These are phyloP conservation scores for Ceratocystis huliohia DNA, from an alignment of 2,329 filamentous ascomycete species.

Conservation along the genomic window DNA sequence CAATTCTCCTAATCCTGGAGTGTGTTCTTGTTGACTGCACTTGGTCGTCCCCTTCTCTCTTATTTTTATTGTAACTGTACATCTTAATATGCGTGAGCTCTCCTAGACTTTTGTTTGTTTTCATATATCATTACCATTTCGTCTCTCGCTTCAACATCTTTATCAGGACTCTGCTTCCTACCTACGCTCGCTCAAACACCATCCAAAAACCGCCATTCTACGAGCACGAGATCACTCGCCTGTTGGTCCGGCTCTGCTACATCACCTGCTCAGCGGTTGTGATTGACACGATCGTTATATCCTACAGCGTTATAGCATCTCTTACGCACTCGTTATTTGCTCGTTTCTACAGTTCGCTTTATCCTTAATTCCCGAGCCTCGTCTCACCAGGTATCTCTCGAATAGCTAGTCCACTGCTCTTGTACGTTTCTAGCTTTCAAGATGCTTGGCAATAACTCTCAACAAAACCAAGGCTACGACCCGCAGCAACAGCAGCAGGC, in stretches of 20 bases:
- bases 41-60: not conserved
- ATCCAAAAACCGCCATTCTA: not conserved
- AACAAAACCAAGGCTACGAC: conserved; percentile 25
- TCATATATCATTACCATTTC: not conserved
- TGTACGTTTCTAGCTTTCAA: conserved; percentile 23
- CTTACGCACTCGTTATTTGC: not conserved
- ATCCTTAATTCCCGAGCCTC: not conserved
- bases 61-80: conserved; percentile 6
- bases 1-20: not conserved
- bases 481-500: conserved; percentile 24
- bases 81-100: conserved; percentile 7
- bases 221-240: not conserved
- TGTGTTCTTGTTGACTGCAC: not conserved
- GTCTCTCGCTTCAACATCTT: conserved; percentile 11
- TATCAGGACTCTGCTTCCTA: not conserved
- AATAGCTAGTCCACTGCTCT: not conserved
- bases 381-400: not conserved
- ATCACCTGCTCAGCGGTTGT: not conserved
- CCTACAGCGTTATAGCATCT: not conserved
- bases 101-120: not conserved
- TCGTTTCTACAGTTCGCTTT: not conserved
- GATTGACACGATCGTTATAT: not conserved
- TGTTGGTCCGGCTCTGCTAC: not conserved
- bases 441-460: conserved; percentile 29
- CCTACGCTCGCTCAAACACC: not conserved